These are phyloP conservation scores for Ministeria vibrans DNA, from an alignment of 78 protist species.

Conservation along the genomic window DNA sequence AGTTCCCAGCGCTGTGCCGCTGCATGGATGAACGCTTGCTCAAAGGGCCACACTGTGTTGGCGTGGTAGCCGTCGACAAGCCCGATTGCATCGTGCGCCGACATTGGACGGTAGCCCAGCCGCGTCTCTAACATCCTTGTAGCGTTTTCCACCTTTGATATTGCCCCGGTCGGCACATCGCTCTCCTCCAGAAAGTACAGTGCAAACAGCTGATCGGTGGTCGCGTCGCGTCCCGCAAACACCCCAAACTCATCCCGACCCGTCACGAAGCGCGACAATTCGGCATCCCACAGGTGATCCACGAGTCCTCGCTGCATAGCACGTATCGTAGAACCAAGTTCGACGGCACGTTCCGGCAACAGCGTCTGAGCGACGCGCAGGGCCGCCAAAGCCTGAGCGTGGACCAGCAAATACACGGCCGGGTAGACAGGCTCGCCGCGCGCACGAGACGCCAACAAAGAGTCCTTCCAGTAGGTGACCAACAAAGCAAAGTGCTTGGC, in stretches of 20 bases:
- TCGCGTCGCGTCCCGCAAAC: background rate
- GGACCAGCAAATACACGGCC: background rate
- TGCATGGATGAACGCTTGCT: background rate
- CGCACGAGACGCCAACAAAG: background rate
- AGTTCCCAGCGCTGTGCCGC: too few species aligned
- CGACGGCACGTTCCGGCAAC: background rate
- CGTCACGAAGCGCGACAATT: background rate
- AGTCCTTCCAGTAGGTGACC: background rate
- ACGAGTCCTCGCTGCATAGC: background rate
- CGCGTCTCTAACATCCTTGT: background rate
- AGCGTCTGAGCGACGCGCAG: background rate
- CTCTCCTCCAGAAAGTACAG: background rate
- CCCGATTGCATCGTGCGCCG: background rate
- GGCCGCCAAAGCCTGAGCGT: background rate
- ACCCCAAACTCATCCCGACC: background rate
- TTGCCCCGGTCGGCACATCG: background rate
- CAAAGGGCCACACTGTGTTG: background rate
- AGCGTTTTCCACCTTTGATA: background rate
- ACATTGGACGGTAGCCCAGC: background rate
- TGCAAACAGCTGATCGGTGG: background rate
- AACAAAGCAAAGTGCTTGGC: background rate
- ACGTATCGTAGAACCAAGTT: too few species aligned
- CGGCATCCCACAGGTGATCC: background rate
- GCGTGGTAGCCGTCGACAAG: background rate
- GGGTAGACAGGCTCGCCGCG: background rate